phyloP scores from a whole-genome alignment of 352 stramenopile genomes.

The Halophytophthora polymorphica region DNA sequence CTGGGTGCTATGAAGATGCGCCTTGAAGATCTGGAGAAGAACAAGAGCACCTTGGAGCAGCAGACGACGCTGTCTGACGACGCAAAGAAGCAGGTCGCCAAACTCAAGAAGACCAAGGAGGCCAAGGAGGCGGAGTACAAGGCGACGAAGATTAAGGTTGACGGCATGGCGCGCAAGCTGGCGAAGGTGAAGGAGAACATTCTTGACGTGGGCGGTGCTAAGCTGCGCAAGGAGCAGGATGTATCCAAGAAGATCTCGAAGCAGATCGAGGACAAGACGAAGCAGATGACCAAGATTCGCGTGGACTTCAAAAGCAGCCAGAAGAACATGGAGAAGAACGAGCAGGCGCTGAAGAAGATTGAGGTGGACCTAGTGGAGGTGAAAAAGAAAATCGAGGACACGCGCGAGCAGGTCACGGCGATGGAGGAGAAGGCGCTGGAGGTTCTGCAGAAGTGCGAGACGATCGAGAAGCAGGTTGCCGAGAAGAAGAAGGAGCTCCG shows the following conservation, averaged over 20 bases:
- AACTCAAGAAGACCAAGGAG: slow-evolving; percentile 82
- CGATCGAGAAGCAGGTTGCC: slow-evolving; percentile 85
- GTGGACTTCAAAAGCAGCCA: slow-evolving; percentile 83
- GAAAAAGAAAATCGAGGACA: slow-evolving; percentile 76
- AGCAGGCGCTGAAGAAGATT: slow-evolving; percentile 53
- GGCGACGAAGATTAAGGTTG: slow-evolving; percentile 55
- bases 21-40: slow-evolving; percentile 56
- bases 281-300: slow-evolving; percentile 84
- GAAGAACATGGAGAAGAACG: slow-evolving; percentile 78
- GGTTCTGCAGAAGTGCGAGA: slow-evolving; percentile 91
- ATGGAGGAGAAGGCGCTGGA: slow-evolving; percentile 93
- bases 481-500: slow-evolving; percentile 81
- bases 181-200: slow-evolving; percentile 94
- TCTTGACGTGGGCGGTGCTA: slow-evolving; percentile 91
- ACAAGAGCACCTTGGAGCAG: slow-evolving; percentile 70
- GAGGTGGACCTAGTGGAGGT: slow-evolving; percentile 76
- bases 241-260: slow-evolving; percentile 78
- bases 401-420: slow-evolving; percentile 85
- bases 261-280: slow-evolving; percentile 87
- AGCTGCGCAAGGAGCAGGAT: slow-evolving; percentile 93
- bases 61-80: slow-evolving; percentile 86
- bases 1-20: slow-evolving; percentile 59
- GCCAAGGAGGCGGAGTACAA: slow-evolving; percentile 88
- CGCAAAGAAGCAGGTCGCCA: slow-evolving; percentile 84
- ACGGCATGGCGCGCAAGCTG: slow-evolving; percentile 78